A percentile compares a stretch with the other conserved stretches of the same genome.
These are phyloP conservation scores for Kwoniella pini DNA, from an alignment of 768 basidiomycete species.

Conservation along the genomic window DNA sequence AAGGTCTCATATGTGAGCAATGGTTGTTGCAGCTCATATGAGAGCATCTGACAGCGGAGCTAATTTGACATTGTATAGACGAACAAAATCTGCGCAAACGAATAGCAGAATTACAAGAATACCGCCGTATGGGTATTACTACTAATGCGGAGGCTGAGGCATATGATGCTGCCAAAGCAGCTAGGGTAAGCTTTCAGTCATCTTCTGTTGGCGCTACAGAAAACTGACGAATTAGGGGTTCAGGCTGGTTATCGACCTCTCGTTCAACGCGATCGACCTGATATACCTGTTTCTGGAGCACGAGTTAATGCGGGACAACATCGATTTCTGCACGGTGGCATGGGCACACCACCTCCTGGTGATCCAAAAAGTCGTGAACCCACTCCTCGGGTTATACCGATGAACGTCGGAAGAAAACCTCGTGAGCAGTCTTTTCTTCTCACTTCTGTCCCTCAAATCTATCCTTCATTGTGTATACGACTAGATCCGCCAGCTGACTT, in stretches of 20 bases:
- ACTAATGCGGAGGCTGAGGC: slow-evolving; percentile 86
- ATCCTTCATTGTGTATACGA: too few species aligned
- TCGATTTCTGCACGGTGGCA: slow-evolving; percentile 38
- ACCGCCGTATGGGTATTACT: slow-evolving; percentile 79
- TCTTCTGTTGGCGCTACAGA: not conserved
- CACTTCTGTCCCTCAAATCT: too few species aligned
- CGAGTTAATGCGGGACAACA: slow-evolving; percentile 47
- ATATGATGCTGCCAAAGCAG: slow-evolving; percentile 73
- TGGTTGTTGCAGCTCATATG: not conserved
- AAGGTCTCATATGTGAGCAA: slow-evolving; percentile 85
- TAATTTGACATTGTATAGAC: slow-evolving; percentile 59
- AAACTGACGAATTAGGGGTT: not conserved
- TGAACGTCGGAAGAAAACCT: slow-evolving; percentile 22
- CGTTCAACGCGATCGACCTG: slow-evolving; percentile 24
- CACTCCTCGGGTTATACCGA: slow-evolving; percentile 23
- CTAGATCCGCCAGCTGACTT: too few species aligned
- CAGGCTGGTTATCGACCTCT: slow-evolving; percentile 47
- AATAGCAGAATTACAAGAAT: slow-evolving; percentile 88
- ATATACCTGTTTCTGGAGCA: slow-evolving; percentile 30
- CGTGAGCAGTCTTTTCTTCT: slow-evolving; percentile 18
- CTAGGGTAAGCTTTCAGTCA: slow-evolving; percentile 65
- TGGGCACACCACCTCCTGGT: slow-evolving; percentile 38
- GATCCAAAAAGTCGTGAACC: slow-evolving; percentile 32
- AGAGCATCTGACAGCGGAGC: too few species aligned
- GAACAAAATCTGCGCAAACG: slow-evolving; percentile 82